phyloP scores from a whole-genome alignment of 1,284 basidiomycete genomes.

The Salmacisia buchloeana region DNA sequence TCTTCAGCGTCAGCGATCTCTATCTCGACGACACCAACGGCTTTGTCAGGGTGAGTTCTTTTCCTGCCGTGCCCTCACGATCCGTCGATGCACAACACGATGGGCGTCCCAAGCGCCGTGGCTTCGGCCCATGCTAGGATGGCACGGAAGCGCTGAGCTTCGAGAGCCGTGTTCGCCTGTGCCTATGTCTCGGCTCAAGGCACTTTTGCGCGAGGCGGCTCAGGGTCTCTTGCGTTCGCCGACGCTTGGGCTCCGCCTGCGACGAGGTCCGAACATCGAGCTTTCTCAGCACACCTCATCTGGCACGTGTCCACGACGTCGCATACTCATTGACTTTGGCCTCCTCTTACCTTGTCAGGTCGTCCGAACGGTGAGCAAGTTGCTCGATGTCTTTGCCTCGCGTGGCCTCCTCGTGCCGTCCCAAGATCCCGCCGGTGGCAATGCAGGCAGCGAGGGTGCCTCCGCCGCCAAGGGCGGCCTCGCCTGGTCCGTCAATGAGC shows the following conservation, averaged over 20 bases:
- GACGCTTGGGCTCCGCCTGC: too few relatives aligned
- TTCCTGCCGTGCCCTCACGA: background rate
- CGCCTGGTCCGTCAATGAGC: slow-evolving; percentile 74
- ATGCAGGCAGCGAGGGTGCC: slow-evolving; percentile 12
- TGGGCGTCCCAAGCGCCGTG: too few relatives aligned
- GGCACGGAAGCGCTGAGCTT: too few relatives aligned
- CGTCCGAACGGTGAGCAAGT: slow-evolving; percentile 80
- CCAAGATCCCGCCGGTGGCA: slow-evolving; percentile 12
- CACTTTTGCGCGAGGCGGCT: background rate
- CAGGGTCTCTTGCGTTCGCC: too few relatives aligned
- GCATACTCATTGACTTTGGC: too few relatives aligned
- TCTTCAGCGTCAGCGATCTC: slow-evolving; percentile 64
- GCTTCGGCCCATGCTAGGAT: too few relatives aligned
- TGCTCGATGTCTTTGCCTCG: slow-evolving; percentile 74
- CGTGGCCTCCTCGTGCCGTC: slow-evolving; percentile 58
- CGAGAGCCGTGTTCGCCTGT: too few relatives aligned
- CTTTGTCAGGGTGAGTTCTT: slow-evolving; percentile 73
- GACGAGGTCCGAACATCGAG: too few relatives aligned
- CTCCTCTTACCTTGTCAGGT: slow-evolving; percentile 58
- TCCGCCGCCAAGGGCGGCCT: slow-evolving; percentile 51
- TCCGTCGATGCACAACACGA: background rate
- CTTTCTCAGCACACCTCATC: too few relatives aligned
- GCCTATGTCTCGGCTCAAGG: too few relatives aligned
- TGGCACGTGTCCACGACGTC: too few relatives aligned
- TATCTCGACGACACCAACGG: slow-evolving; percentile 88